These are phyloP conservation scores for Camillea tinctor DNA, from an alignment of 2,329 filamentous ascomycete genomes.

Conservation along the genomic window DNA sequence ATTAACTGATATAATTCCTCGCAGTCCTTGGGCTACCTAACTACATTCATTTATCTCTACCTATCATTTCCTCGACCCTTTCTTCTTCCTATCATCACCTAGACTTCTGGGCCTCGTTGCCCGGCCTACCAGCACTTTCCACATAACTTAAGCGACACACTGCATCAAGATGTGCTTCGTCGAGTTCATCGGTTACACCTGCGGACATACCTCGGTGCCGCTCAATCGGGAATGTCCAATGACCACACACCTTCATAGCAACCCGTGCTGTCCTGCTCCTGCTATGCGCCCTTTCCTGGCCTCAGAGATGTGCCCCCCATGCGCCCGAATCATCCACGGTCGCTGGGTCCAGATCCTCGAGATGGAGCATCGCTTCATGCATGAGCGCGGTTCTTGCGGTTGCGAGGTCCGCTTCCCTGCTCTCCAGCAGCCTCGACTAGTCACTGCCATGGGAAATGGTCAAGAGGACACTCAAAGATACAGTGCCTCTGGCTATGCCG, in stretches of 20 bases:
- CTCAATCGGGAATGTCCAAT: constrained; percentile 43
- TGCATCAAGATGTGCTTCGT: constrained; percentile 43
- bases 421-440: constrained; percentile 34
- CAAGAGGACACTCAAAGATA: background rate
- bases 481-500: background rate
- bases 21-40: background rate
- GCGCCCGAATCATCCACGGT: constrained; percentile 39
- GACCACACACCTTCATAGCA: constrained; percentile 37
- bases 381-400: constrained; percentile 42
- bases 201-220: constrained; percentile 44
- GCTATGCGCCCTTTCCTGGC: constrained; percentile 33
- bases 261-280: constrained; percentile 35
- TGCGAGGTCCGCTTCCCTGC: constrained; percentile 39
- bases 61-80: background rate
- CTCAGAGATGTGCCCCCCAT: constrained; percentile 38
- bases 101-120: background rate
- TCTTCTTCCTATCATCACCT: background rate
- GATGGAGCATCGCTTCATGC: constrained; percentile 44
- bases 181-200: constrained; percentile 46
- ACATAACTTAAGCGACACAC: background rate
- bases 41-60: background rate
- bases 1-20: too few relatives aligned
- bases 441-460: constrained; percentile 9
- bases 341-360: constrained; percentile 41
- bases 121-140: background rate